Conservation (phyloP, 1,139 yeast genomes). For the Komagataea norvegica region DNA sequence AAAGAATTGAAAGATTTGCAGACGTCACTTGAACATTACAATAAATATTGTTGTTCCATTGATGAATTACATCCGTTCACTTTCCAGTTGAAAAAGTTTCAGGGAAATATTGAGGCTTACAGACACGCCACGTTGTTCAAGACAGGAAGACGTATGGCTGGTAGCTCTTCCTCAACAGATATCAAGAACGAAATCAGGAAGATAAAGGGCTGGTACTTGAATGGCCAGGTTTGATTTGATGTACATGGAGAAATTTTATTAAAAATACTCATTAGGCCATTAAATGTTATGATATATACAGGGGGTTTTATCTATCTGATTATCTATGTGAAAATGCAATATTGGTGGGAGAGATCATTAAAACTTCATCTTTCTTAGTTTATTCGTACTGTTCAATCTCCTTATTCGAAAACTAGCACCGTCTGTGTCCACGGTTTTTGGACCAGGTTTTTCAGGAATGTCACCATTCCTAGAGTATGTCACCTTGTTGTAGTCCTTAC, state of each 20-base stretch:
- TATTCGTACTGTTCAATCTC: slow-evolving; percentile 8
- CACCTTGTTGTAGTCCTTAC: slow-evolving; percentile 11
- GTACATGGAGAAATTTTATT: neutral
- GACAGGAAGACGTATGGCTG: slow-evolving; percentile 22
- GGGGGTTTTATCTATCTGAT: slow-evolving; percentile 2
- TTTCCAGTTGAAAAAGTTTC: slow-evolving; percentile 39
- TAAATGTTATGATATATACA: slow-evolving; percentile 3
- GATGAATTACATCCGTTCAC: slow-evolving; percentile 33
- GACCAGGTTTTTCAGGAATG: neutral
- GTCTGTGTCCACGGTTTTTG: slow-evolving; percentile 4
- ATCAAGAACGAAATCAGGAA: slow-evolving; percentile 28
- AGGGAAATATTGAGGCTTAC: slow-evolving; percentile 22
- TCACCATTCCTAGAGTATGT: slow-evolving; percentile 6
- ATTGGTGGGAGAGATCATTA: too few relatives aligned
- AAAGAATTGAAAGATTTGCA: slow-evolving; percentile 19
- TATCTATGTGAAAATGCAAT: too few relatives aligned
- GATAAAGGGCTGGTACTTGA: slow-evolving; percentile 33
- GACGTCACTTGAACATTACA: slow-evolving; percentile 22
- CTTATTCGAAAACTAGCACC: slow-evolving; percentile 13
- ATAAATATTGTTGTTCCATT: slow-evolving; percentile 20
- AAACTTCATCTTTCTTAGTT: slow-evolving; percentile 18
- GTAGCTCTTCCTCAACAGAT: slow-evolving; percentile 17
- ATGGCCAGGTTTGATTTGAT: slow-evolving; percentile 30
- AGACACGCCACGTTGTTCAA: slow-evolving; percentile 37
- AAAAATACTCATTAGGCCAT: slow-evolving; percentile 6